Conservation (phyloP, 129 eudicot genomes). For the Flaveria bidentis region DNA sequence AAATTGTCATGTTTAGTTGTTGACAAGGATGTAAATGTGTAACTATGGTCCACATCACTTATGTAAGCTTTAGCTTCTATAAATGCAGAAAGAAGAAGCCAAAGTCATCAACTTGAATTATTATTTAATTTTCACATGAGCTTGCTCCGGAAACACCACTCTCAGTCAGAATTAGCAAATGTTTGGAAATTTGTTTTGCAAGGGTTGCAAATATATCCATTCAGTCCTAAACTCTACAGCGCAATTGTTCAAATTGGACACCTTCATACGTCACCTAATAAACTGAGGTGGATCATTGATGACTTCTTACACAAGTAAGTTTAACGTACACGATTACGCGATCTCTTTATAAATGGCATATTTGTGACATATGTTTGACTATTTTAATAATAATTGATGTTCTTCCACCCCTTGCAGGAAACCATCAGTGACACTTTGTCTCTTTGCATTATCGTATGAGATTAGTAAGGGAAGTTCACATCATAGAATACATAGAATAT, state of each 20-base stretch:
- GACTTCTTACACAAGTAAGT: slow-evolving; percentile 70
- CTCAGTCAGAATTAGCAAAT: slow-evolving; percentile 47
- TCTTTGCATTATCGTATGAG: slow-evolving; percentile 77
- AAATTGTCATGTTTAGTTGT: neutral
- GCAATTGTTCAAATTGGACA: slow-evolving; percentile 56
- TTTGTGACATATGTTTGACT: neutral
- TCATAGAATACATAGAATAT: slow-evolving; percentile 78
- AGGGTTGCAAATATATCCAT: slow-evolving; percentile 79
- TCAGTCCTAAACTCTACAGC: slow-evolving; percentile 51
- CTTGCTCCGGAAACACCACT: slow-evolving; percentile 60
- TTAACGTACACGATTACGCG: neutral
- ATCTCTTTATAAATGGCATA: neutral
- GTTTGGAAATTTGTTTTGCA: slow-evolving; percentile 61
- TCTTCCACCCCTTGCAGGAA: slow-evolving; percentile 50
- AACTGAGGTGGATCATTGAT: slow-evolving; percentile 76
- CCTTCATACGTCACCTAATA: slow-evolving; percentile 69
- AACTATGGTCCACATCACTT: neutral
- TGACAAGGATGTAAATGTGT: neutral
- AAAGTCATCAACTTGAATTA: slow-evolving; percentile 67
- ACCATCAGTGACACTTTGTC: slow-evolving; percentile 67
- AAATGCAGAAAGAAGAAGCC: slow-evolving; percentile 76
- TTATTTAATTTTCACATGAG: slow-evolving; percentile 62
- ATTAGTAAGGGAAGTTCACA: slow-evolving; percentile 59
- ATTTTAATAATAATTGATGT: slow-evolving; percentile 11
- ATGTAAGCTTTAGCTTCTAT: slow-evolving; percentile 11